Percentiles rank a stretch among this genome's conserved stretches.
phyloP scores from a whole-genome alignment of 441 rosid species.

The California macrophylla region DNA sequence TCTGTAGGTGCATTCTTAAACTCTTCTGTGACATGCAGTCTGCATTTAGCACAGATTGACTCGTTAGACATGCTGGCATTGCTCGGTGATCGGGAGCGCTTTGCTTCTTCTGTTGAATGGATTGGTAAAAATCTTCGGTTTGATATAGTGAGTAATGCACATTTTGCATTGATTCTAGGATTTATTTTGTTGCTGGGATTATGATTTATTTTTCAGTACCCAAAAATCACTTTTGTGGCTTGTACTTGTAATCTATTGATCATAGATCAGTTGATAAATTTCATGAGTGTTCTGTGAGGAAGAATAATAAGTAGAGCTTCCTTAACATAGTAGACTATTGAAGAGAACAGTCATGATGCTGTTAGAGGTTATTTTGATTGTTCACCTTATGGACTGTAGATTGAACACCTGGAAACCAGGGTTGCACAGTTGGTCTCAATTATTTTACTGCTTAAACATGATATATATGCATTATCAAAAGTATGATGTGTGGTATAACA shows the following conservation, averaged over 20 bases:
- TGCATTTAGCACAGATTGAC: slow-evolving; percentile 54
- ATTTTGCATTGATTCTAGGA: slow-evolving; percentile 2
- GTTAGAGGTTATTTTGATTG: neutral
- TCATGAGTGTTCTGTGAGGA: neutral
- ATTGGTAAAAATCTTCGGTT: slow-evolving; percentile 91
- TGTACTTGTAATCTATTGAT: neutral
- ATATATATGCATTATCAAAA: neutral
- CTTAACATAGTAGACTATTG: neutral
- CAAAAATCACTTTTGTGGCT: neutral
- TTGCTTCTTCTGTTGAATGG: slow-evolving; percentile 83
- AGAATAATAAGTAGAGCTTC: neutral
- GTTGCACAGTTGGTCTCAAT: neutral
- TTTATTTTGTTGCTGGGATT: slow-evolving; percentile 8
- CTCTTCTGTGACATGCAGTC: slow-evolving; percentile 8
- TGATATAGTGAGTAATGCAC: slow-evolving; percentile 77
- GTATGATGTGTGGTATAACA: neutral
- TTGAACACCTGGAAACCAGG: neutral
- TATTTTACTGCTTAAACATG: neutral
- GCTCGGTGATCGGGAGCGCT: slow-evolving; percentile 70
- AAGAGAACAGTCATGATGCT: neutral
- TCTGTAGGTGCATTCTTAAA: slow-evolving; percentile 1
- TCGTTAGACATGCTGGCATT: slow-evolving; percentile 84
- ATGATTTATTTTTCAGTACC: neutral
- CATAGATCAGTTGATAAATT: neutral
- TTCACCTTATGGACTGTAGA: neutral